Percentiles rank a stretch among this genome's conserved stretches.
Conservation (phyloP, 768 basidiomycete genomes). For the Termitomyces sp. region DNA sequence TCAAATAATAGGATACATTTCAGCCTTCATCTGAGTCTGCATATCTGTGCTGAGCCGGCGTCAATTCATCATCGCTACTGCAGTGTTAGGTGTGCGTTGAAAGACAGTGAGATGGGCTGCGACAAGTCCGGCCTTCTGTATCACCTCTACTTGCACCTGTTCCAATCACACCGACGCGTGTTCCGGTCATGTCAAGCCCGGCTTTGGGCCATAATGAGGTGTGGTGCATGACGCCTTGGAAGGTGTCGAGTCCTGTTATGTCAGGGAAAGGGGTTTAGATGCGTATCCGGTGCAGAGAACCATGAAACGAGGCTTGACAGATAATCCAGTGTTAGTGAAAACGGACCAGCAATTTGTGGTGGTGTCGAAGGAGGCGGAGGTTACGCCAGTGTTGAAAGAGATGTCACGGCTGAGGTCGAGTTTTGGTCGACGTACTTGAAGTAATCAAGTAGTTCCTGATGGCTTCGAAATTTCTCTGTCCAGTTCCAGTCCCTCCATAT, state of each 20-base stretch:
- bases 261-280: slow-evolving; percentile 17
- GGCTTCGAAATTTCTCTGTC: slow-evolving; percentile 12
- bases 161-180: slow-evolving; percentile 8
- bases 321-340: slow-evolving; percentile 11
- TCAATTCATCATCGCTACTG: slow-evolving; percentile 15
- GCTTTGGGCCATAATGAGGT: slow-evolving; percentile 17
- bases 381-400: slow-evolving; percentile 16
- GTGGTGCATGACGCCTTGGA: slow-evolving; percentile 19
- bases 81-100: slow-evolving; percentile 21
- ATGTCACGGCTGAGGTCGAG: slow-evolving; percentile 18
- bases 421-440: slow-evolving; percentile 19
- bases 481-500: slow-evolving; percentile 21
- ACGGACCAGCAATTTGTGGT: slow-evolving; percentile 17
- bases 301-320: slow-evolving; percentile 16
- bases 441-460: slow-evolving; percentile 16
- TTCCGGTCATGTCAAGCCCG: slow-evolving; percentile 14
- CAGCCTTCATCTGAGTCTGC: slow-evolving; percentile 10
- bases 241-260: slow-evolving; percentile 15
- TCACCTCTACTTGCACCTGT: slow-evolving; percentile 5
- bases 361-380: slow-evolving; percentile 15
- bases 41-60: slow-evolving; percentile 5
- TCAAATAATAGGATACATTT: slow-evolving; percentile 14
- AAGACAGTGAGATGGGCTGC: slow-evolving; percentile 19
- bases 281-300: slow-evolving; percentile 19
- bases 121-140: slow-evolving; percentile 17